Evolutionary conservation across 345 rosid species (phyloP).

Genomic region (Gossypioides kirkii): DNA sequence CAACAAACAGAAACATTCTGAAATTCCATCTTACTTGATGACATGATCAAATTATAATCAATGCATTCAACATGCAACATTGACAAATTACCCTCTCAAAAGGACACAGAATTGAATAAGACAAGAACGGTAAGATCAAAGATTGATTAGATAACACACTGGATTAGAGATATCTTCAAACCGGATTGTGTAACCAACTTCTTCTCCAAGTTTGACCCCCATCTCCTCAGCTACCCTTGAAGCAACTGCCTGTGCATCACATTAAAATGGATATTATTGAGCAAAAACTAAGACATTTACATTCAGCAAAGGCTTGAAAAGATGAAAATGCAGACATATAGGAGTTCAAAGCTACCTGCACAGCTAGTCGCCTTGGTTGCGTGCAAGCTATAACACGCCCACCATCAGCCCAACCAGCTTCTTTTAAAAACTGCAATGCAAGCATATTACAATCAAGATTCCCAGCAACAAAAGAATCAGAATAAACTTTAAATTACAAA

Average conservation of each 20-base stretch:
- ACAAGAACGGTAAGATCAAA: neutral
- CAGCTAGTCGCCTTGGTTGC: conserved; percentile 92
- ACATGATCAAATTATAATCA: neutral
- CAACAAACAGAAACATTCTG: neutral
- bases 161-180: conserved; percentile 83
- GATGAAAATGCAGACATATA: neutral
- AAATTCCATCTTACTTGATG: neutral
- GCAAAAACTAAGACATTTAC: neutral
- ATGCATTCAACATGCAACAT: conserved; percentile 7
- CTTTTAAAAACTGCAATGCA: conserved; percentile 66
- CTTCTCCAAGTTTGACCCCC: conserved; percentile 92
- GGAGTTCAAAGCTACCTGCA: conserved; percentile 46
- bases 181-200: conserved; percentile 90
- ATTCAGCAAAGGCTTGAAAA: neutral
- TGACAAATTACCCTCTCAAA: neutral
- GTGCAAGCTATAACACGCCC: conserved; percentile 94
- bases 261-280: neutral
- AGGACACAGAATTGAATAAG: conserved; percentile 1
- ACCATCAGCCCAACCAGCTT: conserved; percentile 99
- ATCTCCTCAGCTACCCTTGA: conserved; percentile 95
- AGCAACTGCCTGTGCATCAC: conserved; percentile 65
- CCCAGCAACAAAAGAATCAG: neutral
- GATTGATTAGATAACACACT: conserved; percentile 36
- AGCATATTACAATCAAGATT: conserved; percentile 10
- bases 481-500: neutral